A percentile compares a stretch with the other conserved stretches of the same genome.
Conservation (phyloP, 805 yeast genomes). For the Metschnikowia similis region DNA sequence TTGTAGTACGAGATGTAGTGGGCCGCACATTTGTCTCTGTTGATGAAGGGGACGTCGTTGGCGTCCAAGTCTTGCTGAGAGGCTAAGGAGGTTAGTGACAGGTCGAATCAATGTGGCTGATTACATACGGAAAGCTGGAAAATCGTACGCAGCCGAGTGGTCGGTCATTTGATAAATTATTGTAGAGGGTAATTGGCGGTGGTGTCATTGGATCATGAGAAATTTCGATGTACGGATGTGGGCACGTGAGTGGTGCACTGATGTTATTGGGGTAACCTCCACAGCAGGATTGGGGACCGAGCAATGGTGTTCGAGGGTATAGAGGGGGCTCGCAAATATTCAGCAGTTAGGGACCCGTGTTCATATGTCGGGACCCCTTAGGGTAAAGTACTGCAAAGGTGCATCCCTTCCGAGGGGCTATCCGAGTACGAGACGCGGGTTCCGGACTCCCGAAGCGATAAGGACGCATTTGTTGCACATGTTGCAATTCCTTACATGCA, state of each 20-base stretch:
- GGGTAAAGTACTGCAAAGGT: too few species aligned
- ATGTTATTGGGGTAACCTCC: too few species aligned
- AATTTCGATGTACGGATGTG: conserved; percentile 4
- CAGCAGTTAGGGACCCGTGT: too few species aligned
- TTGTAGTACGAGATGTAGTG: conserved; percentile 40
- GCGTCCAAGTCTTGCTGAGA: conserved; percentile 36
- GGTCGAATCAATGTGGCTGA: not conserved
- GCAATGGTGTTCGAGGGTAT: too few species aligned
- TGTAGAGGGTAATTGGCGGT: not conserved
- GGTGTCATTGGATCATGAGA: conserved; percentile 5
- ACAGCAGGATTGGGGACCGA: not conserved
- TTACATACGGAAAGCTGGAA: conserved; percentile 41
- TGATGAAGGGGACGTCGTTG: conserved; percentile 37
- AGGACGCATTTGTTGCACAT: too few species aligned
- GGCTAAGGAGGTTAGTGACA: conserved; percentile 11
- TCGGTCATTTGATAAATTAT: conserved; percentile 11
- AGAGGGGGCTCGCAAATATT: too few species aligned
- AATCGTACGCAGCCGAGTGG: conserved; percentile 22
- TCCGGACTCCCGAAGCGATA: too few species aligned
- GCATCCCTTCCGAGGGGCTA: too few species aligned
- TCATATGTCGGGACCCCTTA: too few species aligned
- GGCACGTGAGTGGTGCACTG: not conserved
- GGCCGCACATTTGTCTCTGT: conserved; percentile 44
- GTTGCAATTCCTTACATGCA: too few species aligned
- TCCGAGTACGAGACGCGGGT: too few species aligned